Base-by-base conservation (phyloP, 2,329 filamentous ascomycete genomes). In the Akanthomyces uredinophilus region DNA sequence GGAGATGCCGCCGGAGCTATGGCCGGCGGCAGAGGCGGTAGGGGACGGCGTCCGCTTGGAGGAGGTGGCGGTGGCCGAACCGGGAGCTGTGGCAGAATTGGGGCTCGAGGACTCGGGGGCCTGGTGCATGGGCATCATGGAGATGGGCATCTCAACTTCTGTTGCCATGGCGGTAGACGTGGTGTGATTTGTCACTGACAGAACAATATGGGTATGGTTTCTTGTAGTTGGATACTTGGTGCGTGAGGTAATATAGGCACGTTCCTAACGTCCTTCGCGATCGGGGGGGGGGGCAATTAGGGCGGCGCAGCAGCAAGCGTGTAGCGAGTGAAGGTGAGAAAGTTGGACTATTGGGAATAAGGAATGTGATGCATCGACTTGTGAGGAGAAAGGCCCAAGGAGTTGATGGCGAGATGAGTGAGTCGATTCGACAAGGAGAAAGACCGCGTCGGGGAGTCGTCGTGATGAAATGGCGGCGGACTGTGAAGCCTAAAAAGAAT, bases 41-140 rank as follows among this genome's bases (percentile, higher is more conserved):
- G 79, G 81, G 43, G 81, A 83, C 0, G 82, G 81, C 6, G 80
- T 82, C 63, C 81, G 78, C 71, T 78, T 81, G 67, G 71, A 74
- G 52, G 72, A 70, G 29, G 71, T 69, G 20, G 74, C 73, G 13
- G 74, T 77, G 39, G 70, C 73, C 22, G 79, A 77, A 1, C 76
- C 75, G n/a, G 73, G 71, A 29, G 72, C 71, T n/a, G 72, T 65
- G 62, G 74, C 65, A 35, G 65, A 69, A 64, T 63, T 68, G 61
- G 69, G 69, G 57, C 69, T 73, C 11, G 70, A 68, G 27, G 68
- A 68, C 47, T 64, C 63, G 27, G 65, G 66, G 11, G 65, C 64
- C 44, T 67, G 61, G 43, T 62, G 66, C 20, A 65, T 51, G 16
- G 67, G 64, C 65, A 66, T 67, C 64, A 77, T 64, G 51, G 74